Percentiles rank a stretch among this genome's conserved stretches.
Evolutionary conservation across 306 rosid species (phyloP).

Genomic region (Abrus pulchellus): DNA sequence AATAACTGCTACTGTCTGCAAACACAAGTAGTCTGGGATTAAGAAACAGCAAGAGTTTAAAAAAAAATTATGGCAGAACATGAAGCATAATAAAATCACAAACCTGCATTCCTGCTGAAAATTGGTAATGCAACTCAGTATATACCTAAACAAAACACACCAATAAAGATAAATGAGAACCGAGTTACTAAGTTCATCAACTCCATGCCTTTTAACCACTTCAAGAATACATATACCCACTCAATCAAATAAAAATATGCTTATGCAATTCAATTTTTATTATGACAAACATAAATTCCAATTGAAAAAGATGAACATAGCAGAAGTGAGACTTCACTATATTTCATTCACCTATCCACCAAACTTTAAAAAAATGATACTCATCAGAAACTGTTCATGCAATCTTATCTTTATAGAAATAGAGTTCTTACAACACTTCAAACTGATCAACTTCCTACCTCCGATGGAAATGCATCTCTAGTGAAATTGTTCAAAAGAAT

Average conservation of each 20-base stretch:
- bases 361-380: neutral
- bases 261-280: neutral
- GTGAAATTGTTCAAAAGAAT: constrained; percentile 69
- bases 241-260: neutral
- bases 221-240: neutral
- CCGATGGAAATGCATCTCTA: constrained; percentile 73
- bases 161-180: constrained; percentile 32
- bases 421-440: neutral
- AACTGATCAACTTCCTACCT: constrained; percentile 58
- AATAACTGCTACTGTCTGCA: constrained; percentile 88
- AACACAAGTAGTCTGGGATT: constrained; percentile 13
- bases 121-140: constrained; percentile 79
- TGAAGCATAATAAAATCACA: constrained; percentile 38
- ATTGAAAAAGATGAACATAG: neutral
- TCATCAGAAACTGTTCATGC: neutral
- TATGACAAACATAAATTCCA: neutral
- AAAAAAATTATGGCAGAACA: constrained; percentile 14
- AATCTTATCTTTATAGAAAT: constrained; percentile 27
- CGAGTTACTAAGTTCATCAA: constrained; percentile 22
- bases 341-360: neutral
- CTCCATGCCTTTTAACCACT: constrained; percentile 27
- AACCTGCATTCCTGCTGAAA: constrained; percentile 94
- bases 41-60: constrained; percentile 22
- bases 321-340: neutral
- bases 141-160: constrained; percentile 66